A percentile compares a stretch with the other conserved stretches of the same genome.
These are phyloP conservation scores for Neobulgaria alba DNA, from an alignment of 2,329 filamentous ascomycete species.

Conservation along the genomic window DNA sequence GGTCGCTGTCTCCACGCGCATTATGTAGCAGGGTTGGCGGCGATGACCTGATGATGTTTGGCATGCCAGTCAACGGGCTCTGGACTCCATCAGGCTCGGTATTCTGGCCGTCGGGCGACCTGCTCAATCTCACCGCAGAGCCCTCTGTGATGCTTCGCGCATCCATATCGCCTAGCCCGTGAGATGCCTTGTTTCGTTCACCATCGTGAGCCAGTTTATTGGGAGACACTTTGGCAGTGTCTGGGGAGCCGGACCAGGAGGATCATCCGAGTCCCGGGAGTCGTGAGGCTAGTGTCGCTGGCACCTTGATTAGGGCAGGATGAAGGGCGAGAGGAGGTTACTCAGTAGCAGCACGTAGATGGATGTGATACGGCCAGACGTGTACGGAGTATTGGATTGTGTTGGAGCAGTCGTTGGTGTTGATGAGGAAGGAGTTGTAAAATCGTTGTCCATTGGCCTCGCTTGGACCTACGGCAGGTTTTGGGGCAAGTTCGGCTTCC, in stretches of 20 bases:
- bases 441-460: no score
- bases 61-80: slow-evolving; percentile 15
- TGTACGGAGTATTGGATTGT: no score
- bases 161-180: slow-evolving; percentile 28
- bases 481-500: no score
- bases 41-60: slow-evolving; percentile 25
- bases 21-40: slow-evolving; percentile 21
- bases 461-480: no score
- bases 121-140: slow-evolving; percentile 15
- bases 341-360: no score
- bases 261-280: slow-evolving; percentile 24
- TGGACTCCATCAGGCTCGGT: slow-evolving; percentile 17
- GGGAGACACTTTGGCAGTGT: slow-evolving; percentile 29
- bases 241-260: slow-evolving; percentile 25
- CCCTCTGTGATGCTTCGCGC: slow-evolving; percentile 20
- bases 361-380: no score
- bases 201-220: slow-evolving; percentile 24
- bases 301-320: no score
- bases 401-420: not conserved
- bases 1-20: slow-evolving; percentile 16
- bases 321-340: no score
- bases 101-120: slow-evolving; percentile 14
- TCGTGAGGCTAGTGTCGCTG: not conserved
- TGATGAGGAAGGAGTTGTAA: not conserved
- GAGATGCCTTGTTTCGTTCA: slow-evolving; percentile 23